phyloP scores from a whole-genome alignment of 495 filamentous ascomycete species.

The Talaromyces borbonicus region DNA sequence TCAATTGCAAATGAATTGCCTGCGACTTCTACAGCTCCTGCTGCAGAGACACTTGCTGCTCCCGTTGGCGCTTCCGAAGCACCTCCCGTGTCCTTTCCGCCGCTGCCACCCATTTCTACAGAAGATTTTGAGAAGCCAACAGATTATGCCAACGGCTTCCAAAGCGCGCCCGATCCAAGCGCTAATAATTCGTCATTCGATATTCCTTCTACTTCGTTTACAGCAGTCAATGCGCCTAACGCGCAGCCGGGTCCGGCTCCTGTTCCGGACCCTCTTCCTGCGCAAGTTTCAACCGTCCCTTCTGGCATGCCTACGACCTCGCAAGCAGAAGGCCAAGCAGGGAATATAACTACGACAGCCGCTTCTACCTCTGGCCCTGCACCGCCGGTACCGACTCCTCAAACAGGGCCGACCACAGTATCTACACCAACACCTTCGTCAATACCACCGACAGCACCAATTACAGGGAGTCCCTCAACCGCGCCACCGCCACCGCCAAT shows the following conservation, averaged over 20 bases:
- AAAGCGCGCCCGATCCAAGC: not conserved
- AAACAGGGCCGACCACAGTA: not conserved
- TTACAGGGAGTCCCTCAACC: not conserved
- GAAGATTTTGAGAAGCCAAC: slow-evolving; percentile 1
- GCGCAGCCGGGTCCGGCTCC: not conserved
- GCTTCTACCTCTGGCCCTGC: not conserved
- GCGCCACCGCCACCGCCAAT: not conserved
- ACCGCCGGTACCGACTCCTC: not conserved
- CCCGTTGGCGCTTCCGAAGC: not conserved
- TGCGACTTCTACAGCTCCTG: not conserved
- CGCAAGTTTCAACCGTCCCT: not conserved
- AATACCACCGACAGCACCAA: not conserved
- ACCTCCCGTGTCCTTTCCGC: not conserved
- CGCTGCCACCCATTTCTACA: slow-evolving; percentile 3
- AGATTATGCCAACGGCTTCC: not conserved
- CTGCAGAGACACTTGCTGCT: not conserved
- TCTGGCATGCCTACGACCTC: not conserved
- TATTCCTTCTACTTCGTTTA: not conserved
- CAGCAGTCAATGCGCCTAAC: slow-evolving; percentile 1
- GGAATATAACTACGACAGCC: not conserved
- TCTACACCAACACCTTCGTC: not conserved
- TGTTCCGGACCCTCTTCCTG: not conserved
- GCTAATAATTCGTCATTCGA: not conserved
- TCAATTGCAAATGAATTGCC: no score
- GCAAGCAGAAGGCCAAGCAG: no score